Evolutionary conservation across 768 basidiomycete genomes (phyloP).

Genomic region (Lactifluus rugatus): DNA sequence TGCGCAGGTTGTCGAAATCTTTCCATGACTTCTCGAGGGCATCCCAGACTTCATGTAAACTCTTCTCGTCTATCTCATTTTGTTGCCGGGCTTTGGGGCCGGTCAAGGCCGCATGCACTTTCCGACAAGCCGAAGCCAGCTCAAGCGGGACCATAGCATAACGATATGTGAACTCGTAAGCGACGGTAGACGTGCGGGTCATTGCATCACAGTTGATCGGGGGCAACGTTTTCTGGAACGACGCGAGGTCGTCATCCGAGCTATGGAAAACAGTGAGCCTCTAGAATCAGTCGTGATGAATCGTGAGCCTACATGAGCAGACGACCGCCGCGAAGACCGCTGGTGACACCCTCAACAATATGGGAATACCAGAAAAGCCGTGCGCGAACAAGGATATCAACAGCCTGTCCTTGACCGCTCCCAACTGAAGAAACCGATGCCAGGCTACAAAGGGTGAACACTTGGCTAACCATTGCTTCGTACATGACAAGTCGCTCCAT

Average conservation of each 20-base stretch:
- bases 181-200: conserved; percentile 29
- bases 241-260: conserved; percentile 62
- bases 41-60: conserved; percentile 76
- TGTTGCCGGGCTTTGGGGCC: conserved; percentile 64
- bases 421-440: conserved; percentile 37
- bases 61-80: conserved; percentile 46
- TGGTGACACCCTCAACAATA: conserved; percentile 74
- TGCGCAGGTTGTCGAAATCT: conserved; percentile 61
- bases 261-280: conserved; percentile 28
- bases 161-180: conserved; percentile 46
- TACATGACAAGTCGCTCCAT: conserved; percentile 54
- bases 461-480: conserved; percentile 75
- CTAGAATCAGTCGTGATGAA: conserved; percentile 5
- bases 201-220: conserved; percentile 18
- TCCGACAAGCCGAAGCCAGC: conserved; percentile 67
- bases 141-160: conserved; percentile 63
- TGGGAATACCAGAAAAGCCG: conserved; percentile 88
- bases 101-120: conserved; percentile 69
- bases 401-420: conserved; percentile 43
- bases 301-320: conserved; percentile 54
- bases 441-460: conserved; percentile 61
- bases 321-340: conserved; percentile 76
- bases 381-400: conserved; percentile 53
- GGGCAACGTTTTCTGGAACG: conserved; percentile 54
- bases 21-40: conserved; percentile 75